Base-by-base conservation (phyloP, 2,329 filamentous ascomycete genomes). In the Pseudocercospora musae region DNA sequence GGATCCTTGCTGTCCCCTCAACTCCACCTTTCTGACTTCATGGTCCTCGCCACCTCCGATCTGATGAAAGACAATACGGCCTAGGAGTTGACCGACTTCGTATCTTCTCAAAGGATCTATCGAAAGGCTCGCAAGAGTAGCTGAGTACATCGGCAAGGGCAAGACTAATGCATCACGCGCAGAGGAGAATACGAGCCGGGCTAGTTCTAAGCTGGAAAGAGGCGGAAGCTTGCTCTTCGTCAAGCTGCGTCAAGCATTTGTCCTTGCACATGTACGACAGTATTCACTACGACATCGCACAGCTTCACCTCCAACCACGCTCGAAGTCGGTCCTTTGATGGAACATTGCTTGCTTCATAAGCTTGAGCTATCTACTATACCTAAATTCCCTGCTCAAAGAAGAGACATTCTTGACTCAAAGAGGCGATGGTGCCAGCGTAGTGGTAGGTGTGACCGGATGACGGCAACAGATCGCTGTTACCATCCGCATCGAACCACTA, bases 201-300 rank as follows among this genome's bases (percentile, higher is more conserved):
- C 53, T 56, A n/a, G n/a, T n/a, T n/a, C n/a, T n/a, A 56, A 33
- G 18, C 23, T 54, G 50, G 27, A 54, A 48, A 25, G 18, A 48
- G 44, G 44, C 18, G 44, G 44, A 48, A 48, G 44, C 18, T 48
- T 48, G 44, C 44, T 21, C 44, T 25, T 48, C 21, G 20, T 25
- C 44, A 48, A 52, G 48, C 48, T 56, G 31, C 15, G 53, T 40
- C 53, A 56, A 42, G 53, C 53, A 42, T 56, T 21, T 23, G 31
- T 33, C 53, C 53, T 44, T 40, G 53, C 53, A 52, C 48, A 52
- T 29, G 48, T 27, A 21, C 53, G 53, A n/a, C n/a, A n/a, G n/a
- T n/a, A n/a, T n/a, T n/a, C n/a, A n/a, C n/a, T n/a, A n/a, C n/a
- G n/a, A n/a, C 31, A 44, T 18, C 10, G 50, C 31, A 40, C 53